phyloP scores from a whole-genome alignment of 805 yeast genomes.

The Candida rishiriensis region DNA sequence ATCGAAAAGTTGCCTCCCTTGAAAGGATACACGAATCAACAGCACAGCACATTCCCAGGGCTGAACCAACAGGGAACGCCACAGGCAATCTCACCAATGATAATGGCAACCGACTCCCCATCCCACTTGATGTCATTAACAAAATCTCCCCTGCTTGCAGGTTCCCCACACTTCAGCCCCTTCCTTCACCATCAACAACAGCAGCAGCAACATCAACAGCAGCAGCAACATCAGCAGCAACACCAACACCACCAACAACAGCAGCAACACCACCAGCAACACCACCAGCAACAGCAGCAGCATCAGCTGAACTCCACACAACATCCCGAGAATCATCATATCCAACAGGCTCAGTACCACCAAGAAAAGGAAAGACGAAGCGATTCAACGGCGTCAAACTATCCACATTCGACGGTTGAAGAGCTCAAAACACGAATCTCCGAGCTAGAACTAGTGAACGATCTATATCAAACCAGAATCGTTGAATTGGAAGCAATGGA shows the following conservation, averaged over 20 bases:
- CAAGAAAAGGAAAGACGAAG: slow-evolving; percentile 16
- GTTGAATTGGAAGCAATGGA: slow-evolving; percentile 74
- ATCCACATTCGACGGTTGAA: slow-evolving; percentile 12
- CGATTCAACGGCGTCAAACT: slow-evolving; percentile 8
- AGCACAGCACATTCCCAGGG: slow-evolving; percentile 2
- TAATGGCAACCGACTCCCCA: slow-evolving; percentile 12
- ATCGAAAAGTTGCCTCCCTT: slow-evolving; percentile 22
- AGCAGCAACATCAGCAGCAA: slow-evolving; percentile 5
- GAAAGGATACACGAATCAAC: slow-evolving; percentile 8
- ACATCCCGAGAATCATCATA: slow-evolving; percentile 5
- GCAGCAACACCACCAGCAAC: slow-evolving; percentile 8
- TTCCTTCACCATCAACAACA: slow-evolving; percentile 5
- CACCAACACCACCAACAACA: slow-evolving; percentile 5
- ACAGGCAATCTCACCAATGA: slow-evolving; percentile 10
- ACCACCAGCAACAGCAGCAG: slow-evolving; percentile 11
- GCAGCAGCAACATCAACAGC: slow-evolving; percentile 1
- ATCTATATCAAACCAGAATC: slow-evolving; percentile 77
- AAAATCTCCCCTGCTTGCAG: slow-evolving; percentile 1
- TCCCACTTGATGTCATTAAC: background rate
- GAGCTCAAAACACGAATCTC: slow-evolving; percentile 70
- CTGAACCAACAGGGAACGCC: background rate
- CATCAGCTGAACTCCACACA: background rate
- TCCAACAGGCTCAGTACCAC: slow-evolving; percentile 1
- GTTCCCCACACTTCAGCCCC: background rate
- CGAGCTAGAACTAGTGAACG: slow-evolving; percentile 88